These are phyloP conservation scores for Lumnitzera racemosa DNA, from an alignment of 345 rosid genomes.

Conservation along the genomic window DNA sequence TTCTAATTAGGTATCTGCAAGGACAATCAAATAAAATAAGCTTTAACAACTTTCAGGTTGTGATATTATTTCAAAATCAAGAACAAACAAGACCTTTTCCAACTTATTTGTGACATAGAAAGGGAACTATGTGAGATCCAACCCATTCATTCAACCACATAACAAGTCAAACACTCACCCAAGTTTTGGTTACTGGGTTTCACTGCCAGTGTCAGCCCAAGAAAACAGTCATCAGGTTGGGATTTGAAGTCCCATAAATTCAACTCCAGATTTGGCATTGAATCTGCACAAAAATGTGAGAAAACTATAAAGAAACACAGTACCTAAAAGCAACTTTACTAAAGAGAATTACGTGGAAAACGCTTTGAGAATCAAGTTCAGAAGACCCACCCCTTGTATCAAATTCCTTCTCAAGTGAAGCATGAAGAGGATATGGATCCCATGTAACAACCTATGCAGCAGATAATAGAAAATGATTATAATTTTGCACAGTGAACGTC, in stretches of 20 bases:
- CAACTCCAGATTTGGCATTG: conserved; percentile 86
- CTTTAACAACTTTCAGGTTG: no score
- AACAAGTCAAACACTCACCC: conserved; percentile 29
- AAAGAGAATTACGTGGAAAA: conserved; percentile 1
- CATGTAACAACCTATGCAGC: conserved; percentile 41
- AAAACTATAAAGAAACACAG: neutral
- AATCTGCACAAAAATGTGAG: conserved; percentile 28
- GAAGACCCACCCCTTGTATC: conserved; percentile 54
- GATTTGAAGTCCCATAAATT: conserved; percentile 84
- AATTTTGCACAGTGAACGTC: neutral
- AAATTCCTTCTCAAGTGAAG: conserved; percentile 71
- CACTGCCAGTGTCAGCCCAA: conserved; percentile 84
- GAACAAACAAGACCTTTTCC: no score
- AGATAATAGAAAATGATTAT: conserved; percentile 17
- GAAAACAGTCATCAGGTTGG: conserved; percentile 81
- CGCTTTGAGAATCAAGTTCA: neutral
- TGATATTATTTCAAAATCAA: no score
- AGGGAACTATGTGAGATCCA: no score
- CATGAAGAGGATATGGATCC: conserved; percentile 61
- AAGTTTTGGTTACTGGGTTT: conserved; percentile 71
- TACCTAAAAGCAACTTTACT: neutral
- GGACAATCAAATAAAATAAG: no score
- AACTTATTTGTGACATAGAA: no score
- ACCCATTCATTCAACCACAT: neutral
- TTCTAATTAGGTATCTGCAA: no score